phyloP scores from a whole-genome alignment of 352 stramenopile genomes.

The Blastocystis sp. region DNA sequence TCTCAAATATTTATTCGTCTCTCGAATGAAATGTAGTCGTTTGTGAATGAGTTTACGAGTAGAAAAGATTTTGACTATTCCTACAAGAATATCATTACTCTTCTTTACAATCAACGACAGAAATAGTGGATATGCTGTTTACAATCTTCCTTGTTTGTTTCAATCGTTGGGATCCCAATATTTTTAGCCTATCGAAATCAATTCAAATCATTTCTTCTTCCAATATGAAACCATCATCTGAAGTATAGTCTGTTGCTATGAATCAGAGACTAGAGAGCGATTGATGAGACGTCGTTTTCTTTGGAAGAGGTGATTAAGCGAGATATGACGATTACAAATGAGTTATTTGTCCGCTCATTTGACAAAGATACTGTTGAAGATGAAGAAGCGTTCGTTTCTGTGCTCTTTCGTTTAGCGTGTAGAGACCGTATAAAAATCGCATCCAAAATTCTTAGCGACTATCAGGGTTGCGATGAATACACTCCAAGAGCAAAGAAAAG shows the following conservation, averaged over 20 bases:
- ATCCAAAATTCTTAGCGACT: conserved; percentile 7
- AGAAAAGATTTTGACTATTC: background rate
- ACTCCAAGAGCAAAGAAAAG: background rate
- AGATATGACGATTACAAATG: background rate
- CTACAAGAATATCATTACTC: conserved; percentile 5
- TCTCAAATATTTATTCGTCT: background rate
- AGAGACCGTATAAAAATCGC: background rate
- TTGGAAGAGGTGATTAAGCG: background rate
- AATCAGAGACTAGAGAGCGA: background rate
- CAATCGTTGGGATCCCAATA: background rate
- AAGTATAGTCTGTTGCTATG: background rate
- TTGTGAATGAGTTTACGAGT: background rate
- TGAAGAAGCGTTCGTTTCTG: background rate
- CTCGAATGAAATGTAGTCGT: background rate
- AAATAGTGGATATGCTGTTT: background rate
- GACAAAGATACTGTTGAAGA: conserved; percentile 26
- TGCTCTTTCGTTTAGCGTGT: background rate
- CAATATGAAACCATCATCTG: background rate
- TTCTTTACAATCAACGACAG: conserved; percentile 32
- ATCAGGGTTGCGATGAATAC: conserved; percentile 15
- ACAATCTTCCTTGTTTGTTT: background rate
- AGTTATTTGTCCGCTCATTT: conserved; percentile 18
- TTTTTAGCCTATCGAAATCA: background rate
- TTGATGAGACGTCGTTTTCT: background rate
- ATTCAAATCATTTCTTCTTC: background rate